A percentile compares a stretch with the other conserved stretches of the same genome.
Conservation (phyloP, 768 basidiomycete genomes). For the Mycena vitilis region DNA sequence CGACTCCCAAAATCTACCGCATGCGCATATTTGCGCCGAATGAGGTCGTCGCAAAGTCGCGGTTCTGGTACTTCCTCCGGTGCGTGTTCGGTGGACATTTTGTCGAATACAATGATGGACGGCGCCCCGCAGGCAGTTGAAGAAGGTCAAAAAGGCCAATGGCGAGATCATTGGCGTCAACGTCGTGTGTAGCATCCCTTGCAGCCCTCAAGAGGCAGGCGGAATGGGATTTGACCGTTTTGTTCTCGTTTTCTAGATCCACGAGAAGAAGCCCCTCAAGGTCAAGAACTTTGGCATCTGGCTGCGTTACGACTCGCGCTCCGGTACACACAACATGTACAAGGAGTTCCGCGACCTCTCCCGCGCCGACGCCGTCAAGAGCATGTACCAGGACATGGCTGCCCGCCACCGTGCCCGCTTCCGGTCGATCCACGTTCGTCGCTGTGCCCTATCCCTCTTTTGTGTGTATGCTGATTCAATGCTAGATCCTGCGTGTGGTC, state of each 20-base stretch:
- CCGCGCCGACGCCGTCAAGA: constrained; percentile 95
- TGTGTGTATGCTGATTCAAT: neutral
- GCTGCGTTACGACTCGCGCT: constrained; percentile 99
- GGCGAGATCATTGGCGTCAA: constrained; percentile 99
- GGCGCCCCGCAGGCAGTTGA: constrained; percentile 74
- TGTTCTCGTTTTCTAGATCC: constrained; percentile 72
- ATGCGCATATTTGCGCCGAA: constrained; percentile 99
- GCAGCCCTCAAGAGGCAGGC: constrained; percentile 90
- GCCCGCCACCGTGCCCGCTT: constrained; percentile 99
- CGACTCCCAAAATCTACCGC: constrained; percentile 97
- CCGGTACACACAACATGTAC: constrained; percentile 99
- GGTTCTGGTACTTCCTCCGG: constrained; percentile 99
- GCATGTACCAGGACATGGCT: constrained; percentile 99
- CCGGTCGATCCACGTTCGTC: constrained; percentile 93
- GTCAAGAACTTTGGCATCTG: constrained; percentile 99
- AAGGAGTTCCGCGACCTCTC: constrained; percentile 98
- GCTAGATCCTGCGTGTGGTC: constrained; percentile 94
- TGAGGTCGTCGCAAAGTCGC: constrained; percentile 98
- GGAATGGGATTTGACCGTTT: constrained; percentile 64
- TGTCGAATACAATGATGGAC: neutral
- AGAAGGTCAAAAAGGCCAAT: constrained; percentile 99
- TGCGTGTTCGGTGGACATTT: constrained; percentile 46
- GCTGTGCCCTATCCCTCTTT: neutral
- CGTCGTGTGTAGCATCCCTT: constrained; percentile 88
- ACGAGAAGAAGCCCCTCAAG: constrained; percentile 97